Percentiles rank a stretch among this genome's conserved stretches.
Conservation (phyloP, 257 asterid genomes). For the Solanum bukasovii region DNA sequence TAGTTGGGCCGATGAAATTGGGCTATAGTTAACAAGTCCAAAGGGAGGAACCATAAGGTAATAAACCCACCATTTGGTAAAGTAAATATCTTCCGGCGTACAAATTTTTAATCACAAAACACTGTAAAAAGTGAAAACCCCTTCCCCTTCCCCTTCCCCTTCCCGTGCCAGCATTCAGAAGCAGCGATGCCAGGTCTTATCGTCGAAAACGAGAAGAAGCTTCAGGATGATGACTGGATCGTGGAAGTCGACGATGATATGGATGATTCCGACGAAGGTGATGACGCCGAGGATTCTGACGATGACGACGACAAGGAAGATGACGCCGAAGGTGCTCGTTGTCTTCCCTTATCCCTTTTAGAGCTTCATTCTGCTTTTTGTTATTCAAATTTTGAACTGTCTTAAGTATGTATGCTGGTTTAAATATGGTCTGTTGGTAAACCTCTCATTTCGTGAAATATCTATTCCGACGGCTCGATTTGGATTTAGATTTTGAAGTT, state of each 20-base stretch:
- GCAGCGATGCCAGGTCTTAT: slow-evolving; percentile 62
- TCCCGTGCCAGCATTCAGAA: background rate
- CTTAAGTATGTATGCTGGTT: background rate
- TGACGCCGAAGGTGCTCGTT: slow-evolving; percentile 31
- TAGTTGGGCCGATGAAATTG: background rate
- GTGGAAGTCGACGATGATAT: slow-evolving; percentile 60
- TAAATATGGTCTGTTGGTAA: background rate
- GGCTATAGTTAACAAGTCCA: background rate
- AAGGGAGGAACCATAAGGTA: background rate
- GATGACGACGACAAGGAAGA: slow-evolving; percentile 57
- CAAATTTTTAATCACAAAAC: background rate
- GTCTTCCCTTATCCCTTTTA: background rate
- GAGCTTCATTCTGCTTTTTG: background rate
- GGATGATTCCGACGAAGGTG: slow-evolving; percentile 40
- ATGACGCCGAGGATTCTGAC: slow-evolving; percentile 56
- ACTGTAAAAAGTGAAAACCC: background rate
- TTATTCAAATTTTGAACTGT: background rate
- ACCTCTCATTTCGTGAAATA: background rate
- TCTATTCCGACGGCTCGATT: background rate
- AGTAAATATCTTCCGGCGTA: background rate
- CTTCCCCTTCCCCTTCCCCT: background rate
- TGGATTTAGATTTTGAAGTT: background rate
- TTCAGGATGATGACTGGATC: slow-evolving; percentile 45
- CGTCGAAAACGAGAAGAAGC: slow-evolving; percentile 35
- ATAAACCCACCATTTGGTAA: background rate